phyloP scores from a whole-genome alignment of 805 yeast genomes.

The Wickerhamomyces subpelliculosus region DNA sequence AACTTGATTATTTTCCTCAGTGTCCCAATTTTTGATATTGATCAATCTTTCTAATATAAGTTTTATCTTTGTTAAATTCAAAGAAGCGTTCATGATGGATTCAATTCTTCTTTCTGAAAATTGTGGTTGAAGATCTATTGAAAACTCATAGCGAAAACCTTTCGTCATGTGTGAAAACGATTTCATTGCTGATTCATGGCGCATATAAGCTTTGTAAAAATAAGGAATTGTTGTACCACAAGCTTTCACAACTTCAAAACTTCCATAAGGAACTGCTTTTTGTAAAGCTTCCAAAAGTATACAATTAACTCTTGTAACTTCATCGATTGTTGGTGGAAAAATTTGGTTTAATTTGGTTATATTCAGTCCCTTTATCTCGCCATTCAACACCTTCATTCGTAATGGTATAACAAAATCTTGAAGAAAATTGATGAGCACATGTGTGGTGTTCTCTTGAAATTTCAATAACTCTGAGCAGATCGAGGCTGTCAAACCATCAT shows the following conservation, averaged over 20 bases:
- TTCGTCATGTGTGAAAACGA: slow-evolving; percentile 44
- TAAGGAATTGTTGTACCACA: slow-evolving; percentile 81
- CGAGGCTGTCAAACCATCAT: slow-evolving; percentile 37
- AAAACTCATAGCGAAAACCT: slow-evolving; percentile 32
- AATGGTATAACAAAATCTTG: slow-evolving; percentile 77
- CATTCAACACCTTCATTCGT: slow-evolving; percentile 59
- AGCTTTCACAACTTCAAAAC: slow-evolving; percentile 70
- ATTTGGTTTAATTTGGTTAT: slow-evolving; percentile 65
- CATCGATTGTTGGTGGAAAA: slow-evolving; percentile 95
- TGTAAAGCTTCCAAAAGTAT: slow-evolving; percentile 71
- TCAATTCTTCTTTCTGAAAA: slow-evolving; percentile 49
- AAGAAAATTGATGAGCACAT: slow-evolving; percentile 62
- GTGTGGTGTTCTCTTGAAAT: slow-evolving; percentile 70
- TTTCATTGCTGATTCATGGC: slow-evolving; percentile 90
- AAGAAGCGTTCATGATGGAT: slow-evolving; percentile 57
- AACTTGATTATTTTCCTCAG: slow-evolving; percentile 14
- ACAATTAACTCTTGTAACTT: slow-evolving; percentile 84
- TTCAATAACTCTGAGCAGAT: slow-evolving; percentile 61
- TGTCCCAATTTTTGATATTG: slow-evolving; percentile 40
- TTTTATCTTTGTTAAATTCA: slow-evolving; percentile 67
- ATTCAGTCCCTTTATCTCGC: slow-evolving; percentile 44
- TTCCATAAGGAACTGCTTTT: slow-evolving; percentile 61
- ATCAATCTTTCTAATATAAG: slow-evolving; percentile 58
- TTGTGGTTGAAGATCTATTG: slow-evolving; percentile 21
- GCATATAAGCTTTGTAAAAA: slow-evolving; percentile 85